Base-by-base conservation (phyloP, 768 basidiomycete species). In the Peribolospora kevripleyi region DNA sequence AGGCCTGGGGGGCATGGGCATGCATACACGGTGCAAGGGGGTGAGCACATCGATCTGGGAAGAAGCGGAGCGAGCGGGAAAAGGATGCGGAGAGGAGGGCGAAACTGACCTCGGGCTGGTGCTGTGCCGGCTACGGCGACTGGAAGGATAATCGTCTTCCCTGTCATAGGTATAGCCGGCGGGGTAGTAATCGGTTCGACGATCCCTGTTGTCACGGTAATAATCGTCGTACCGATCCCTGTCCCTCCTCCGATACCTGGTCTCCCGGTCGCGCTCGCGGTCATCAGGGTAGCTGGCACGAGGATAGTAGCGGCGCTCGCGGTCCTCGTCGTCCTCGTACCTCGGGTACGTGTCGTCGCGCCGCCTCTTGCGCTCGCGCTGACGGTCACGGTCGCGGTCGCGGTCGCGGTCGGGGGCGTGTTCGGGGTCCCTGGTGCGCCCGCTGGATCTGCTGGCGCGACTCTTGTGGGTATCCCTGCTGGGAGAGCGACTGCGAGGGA, bases 1-100 rank as follows among this genome's bases (percentile, higher is more conserved):
- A 39, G 69, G 69, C 38, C 75, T 74, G 14, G 74, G 71, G 71
- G 47, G 82, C 81, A 61, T 84, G 48, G 56, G 51, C 7, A 62
- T 55, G 42, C 55, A 61, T 52, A 5, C 36, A 38, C 82, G 39
- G 73, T 72, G 25, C 82, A 81, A 13, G 83, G 82, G 42, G 74
- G 57, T 47, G 50, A 54, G 43, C 40, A 36, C 14, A 49, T 6
- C 48, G 50, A 48, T 61, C 55, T 58, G 58, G 45, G 50, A 50
- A 39, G 4, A 10, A 36, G 48, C 45, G 42, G 48, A 52, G 40
- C 60, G 56, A 46, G 74, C 70, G 38, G 73, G 75, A 47, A 71
- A 45, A 49, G 42, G 66, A 9, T 14, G 42, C 25, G n/a, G 10
- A 7, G 51, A 39, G 46, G 37, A 10, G 11, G 25, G 56, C 13